A percentile compares a stretch with the other conserved stretches of the same genome.
Conservation (phyloP, 352 stramenopile species). For the Phytopythium chamaehyphon region DNA sequence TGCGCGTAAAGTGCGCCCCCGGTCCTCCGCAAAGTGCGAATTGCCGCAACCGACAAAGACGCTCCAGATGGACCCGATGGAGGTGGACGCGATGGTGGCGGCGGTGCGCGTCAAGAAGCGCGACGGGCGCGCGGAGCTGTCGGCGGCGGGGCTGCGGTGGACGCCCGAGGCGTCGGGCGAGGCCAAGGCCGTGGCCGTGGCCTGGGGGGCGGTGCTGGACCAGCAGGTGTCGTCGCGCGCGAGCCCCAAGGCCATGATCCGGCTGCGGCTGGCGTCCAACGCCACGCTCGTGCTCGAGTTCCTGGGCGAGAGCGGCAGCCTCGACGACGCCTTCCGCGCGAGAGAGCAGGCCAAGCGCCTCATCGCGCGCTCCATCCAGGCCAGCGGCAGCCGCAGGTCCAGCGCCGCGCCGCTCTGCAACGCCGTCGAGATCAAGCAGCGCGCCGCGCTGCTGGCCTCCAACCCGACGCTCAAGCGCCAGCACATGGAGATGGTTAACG, state of each 20-base stretch:
- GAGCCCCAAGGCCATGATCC: conserved; percentile 80
- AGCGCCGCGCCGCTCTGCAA: conserved; percentile 60
- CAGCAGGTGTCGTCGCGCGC: conserved; percentile 77
- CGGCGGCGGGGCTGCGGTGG: conserved; percentile 54
- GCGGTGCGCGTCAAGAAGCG: conserved; percentile 79
- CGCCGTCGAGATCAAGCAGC: conserved; percentile 80
- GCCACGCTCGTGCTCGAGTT: conserved; percentile 75
- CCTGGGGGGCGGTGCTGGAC: conserved; percentile 68
- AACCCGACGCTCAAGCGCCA: conserved; percentile 79
- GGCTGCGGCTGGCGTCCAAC: conserved; percentile 59
- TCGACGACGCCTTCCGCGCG: conserved; percentile 65
- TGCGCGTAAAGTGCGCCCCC: not conserved
- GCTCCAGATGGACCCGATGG: not conserved
- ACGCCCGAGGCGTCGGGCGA: conserved; percentile 25
- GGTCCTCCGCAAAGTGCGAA: not conserved
- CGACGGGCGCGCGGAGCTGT: conserved; percentile 61
- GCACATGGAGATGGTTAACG: conserved; percentile 86
- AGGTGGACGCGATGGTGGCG: conserved; percentile 33
- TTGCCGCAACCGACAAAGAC: not conserved
- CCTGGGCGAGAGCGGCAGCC: conserved; percentile 26
- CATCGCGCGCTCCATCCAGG: conserved; percentile 48
- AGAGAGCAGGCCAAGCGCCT: conserved; percentile 70
- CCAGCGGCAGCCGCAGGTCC: conserved; percentile 32
- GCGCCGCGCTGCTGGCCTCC: conserved; percentile 64
- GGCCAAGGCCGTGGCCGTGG: conserved; percentile 41